phyloP scores from a whole-genome alignment of 2,329 filamentous ascomycete species.

The Lanzia echinophila region DNA sequence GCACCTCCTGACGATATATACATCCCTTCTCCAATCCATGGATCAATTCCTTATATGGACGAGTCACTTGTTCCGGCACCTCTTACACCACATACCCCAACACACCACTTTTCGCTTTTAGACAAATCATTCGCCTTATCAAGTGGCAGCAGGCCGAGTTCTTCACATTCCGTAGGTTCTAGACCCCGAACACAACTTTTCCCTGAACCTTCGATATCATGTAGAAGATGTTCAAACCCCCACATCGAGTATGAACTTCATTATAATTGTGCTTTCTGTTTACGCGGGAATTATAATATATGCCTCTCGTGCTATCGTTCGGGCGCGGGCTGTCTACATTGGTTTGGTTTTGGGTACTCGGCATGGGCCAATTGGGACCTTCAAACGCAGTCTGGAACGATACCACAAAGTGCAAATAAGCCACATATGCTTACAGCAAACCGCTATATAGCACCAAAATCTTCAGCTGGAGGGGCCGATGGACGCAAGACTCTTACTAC shows the following conservation, averaged over 20 bases:
- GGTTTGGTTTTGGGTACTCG: constrained; percentile 78
- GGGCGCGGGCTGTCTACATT: constrained; percentile 73
- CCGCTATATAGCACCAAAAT: constrained; percentile 47
- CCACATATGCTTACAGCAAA: constrained; percentile 54
- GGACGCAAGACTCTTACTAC: constrained; percentile 53
- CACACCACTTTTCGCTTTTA: constrained; percentile 17
- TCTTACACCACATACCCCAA: constrained; percentile 21
- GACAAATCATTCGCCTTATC: constrained; percentile 27
- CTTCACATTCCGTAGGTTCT: constrained; percentile 27
- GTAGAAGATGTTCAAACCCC: constrained; percentile 60
- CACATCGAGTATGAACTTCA: constrained; percentile 83
- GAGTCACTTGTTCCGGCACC: constrained; percentile 25
- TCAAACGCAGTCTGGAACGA: constrained; percentile 30
- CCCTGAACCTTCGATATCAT: constrained; percentile 66
- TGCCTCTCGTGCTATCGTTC: constrained; percentile 75
- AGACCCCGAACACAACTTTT: constrained; percentile 41
- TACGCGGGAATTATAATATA: constrained; percentile 66
- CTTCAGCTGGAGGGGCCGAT: constrained; percentile 45
- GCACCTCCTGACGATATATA: constrained; percentile 19
- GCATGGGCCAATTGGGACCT: constrained; percentile 63
- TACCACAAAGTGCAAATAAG: constrained; percentile 33
- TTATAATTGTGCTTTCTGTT: constrained; percentile 71
- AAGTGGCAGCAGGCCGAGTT: constrained; percentile 27
- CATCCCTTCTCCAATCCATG: constrained; percentile 16
- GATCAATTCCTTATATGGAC: constrained; percentile 17